Evolutionary conservation across 1,284 basidiomycete species (phyloP).

Genomic region (Sanghuangporus weigelae): DNA sequence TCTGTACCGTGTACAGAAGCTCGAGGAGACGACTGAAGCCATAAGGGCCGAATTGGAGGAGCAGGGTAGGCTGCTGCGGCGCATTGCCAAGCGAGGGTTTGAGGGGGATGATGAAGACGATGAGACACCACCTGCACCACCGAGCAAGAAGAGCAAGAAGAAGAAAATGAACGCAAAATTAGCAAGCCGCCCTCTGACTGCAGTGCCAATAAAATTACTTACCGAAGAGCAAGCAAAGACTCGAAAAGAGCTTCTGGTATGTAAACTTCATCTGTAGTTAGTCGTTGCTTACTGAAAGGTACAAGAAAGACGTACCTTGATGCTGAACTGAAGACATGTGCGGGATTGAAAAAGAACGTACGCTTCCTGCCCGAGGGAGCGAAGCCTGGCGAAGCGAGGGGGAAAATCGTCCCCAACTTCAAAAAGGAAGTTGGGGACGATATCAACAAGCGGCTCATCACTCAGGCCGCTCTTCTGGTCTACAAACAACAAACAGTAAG

Average conservation of each 20-base stretch:
- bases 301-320: neutral
- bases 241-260: neutral
- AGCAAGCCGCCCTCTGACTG: neutral
- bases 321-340: neutral
- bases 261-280: neutral
- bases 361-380: too few species aligned
- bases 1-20: neutral
- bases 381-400: neutral
- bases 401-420: neutral
- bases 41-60: neutral
- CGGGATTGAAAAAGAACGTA: neutral
- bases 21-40: neutral
- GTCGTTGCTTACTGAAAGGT: neutral
- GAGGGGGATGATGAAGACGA: constrained; percentile 1
- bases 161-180: too few species aligned
- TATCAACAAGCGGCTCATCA: neutral
- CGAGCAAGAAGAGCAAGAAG: neutral
- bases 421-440: neutral
- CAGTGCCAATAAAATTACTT: neutral
- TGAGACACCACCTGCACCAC: neutral
- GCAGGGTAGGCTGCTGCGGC: too few species aligned
- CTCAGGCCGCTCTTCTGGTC: neutral
- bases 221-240: neutral
- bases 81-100: neutral
- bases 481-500: neutral